Base-by-base conservation (phyloP, 768 basidiomycete genomes). In the Kwoniella bestiolae region DNA sequence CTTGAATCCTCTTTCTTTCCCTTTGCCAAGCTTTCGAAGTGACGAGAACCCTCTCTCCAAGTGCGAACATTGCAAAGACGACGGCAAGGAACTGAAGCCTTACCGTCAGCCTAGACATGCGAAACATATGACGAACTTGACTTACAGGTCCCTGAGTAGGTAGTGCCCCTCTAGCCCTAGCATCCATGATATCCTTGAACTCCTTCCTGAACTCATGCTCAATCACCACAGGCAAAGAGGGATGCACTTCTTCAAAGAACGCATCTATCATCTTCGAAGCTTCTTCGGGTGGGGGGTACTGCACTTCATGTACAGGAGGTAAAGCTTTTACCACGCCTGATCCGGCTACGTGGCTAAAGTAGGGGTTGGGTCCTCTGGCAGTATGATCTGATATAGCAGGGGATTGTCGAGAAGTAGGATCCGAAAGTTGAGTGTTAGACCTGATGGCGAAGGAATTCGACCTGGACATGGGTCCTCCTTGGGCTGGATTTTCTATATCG, bases 41-140 rank as follows among this genome's bases (percentile, higher is more conserved):
- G 8, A 74, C 86, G 16, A 93, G 86, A 41, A 92, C 85, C 71
- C 88, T 86, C 28, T 92, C 90, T 5, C 91, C 87, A 68, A 91
- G 90, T n/a, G 93, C 91, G 77, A 94, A 94, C 28, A 94, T 85
- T n/a, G 91, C 88, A 75, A 94, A 94, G 38, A 93, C 82, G 34
- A 92, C 85, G 12, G 91, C 87, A 18, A 91, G 84, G 82, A 94
- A 94, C 4, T 90, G 86, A 29, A 49, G 9, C 12, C 2, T n/a
- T 11, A 3, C n/a, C n/a, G n/a, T n/a, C n/a, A n/a, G n/a, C n/a
- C n/a, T n/a, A n/a, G n/a, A n/a, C n/a, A n/a, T n/a, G n/a, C n/a
- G n/a, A n/a, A n/a, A n/a, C n/a, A n/a, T n/a, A n/a, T n/a, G n/a
- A n/a, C n/a, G n/a, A n/a, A n/a, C n/a, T 34, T 21, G 28, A 64